Evolutionary conservation across 2,329 filamentous ascomycete species (phyloP).

Genomic region (Gaeumannomyces sp.): DNA sequence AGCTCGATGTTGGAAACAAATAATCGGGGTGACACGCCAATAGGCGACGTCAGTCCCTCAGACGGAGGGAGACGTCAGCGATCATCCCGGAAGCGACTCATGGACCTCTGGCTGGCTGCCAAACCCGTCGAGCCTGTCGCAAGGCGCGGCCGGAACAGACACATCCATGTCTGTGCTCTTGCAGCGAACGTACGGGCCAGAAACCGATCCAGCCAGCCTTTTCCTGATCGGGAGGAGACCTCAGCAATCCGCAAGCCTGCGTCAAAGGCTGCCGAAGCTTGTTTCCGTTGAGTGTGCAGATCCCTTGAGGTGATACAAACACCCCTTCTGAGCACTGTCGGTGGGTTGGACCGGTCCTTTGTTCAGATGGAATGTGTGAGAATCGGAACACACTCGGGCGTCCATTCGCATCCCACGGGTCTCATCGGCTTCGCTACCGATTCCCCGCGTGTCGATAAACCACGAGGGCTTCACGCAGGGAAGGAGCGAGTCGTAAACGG

Average conservation of each 20-base stretch:
- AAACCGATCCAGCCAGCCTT: not conserved
- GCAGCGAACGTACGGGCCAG: not conserved
- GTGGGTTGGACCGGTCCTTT: not conserved
- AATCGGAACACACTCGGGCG: not conserved
- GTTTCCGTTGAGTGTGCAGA: too few species aligned
- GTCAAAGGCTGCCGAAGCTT: too few species aligned
- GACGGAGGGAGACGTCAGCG: not conserved
- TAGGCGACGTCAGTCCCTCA: not conserved
- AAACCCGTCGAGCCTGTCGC: not conserved
- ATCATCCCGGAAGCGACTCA: not conserved
- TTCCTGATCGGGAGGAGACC: not conserved
- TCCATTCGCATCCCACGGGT: not conserved
- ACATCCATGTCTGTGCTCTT: not conserved
- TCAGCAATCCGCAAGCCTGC: too few species aligned
- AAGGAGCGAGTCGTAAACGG: not conserved
- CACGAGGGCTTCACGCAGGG: too few species aligned
- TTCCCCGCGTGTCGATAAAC: not conserved
- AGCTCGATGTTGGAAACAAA: not conserved
- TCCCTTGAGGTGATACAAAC: too few species aligned
- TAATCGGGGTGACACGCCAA: not conserved
- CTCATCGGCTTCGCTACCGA: not conserved
- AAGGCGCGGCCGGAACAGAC: too few species aligned
- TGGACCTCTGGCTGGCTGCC: not conserved
- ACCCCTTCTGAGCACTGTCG: not conserved
- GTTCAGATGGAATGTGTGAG: not conserved